phyloP scores from a whole-genome alignment of 768 basidiomycete genomes.

The Pleurotus citrinopileatus region DNA sequence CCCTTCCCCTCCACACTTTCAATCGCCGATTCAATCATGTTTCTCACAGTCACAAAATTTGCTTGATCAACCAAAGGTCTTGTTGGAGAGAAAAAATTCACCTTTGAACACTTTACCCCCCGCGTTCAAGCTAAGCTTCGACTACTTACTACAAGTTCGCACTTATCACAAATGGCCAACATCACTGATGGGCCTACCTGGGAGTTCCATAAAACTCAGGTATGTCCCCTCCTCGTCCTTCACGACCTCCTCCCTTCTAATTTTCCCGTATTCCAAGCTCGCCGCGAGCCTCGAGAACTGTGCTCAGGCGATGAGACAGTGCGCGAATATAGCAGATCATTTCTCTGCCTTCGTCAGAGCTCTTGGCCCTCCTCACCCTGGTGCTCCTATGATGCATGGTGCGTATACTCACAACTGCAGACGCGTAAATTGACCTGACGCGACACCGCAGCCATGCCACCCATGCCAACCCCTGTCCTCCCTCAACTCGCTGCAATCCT shows the following conservation, averaged over 20 bases:
- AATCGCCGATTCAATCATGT: constrained; percentile 23
- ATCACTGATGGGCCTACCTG: constrained; percentile 22
- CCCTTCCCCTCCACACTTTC: constrained; percentile 22
- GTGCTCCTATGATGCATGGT: constrained; percentile 9
- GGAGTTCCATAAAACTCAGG: constrained; percentile 32
- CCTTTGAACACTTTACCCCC: background rate
- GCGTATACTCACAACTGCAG: constrained; percentile 12
- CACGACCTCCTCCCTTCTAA: background rate
- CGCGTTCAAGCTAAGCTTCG: background rate
- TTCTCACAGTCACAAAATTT: constrained; percentile 33
- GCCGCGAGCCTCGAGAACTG: constrained; percentile 50
- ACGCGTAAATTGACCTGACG: constrained; percentile 2
- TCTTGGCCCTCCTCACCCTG: constrained; percentile 25
- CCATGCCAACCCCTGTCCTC: constrained; percentile 9
- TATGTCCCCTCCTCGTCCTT: constrained; percentile 15
- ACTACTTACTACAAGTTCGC: no score
- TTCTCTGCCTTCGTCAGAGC: constrained; percentile 51
- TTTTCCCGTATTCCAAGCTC: background rate
- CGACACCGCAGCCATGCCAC: background rate
- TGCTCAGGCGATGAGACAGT: constrained; percentile 62
- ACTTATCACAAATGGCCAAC: constrained; percentile 21
- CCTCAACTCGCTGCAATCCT: constrained; percentile 19
- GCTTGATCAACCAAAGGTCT: no score
- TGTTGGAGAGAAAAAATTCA: no score
- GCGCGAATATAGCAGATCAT: constrained; percentile 56